phyloP scores from a whole-genome alignment of 2,329 filamentous ascomycete species.

The Aspergillus fructus region DNA sequence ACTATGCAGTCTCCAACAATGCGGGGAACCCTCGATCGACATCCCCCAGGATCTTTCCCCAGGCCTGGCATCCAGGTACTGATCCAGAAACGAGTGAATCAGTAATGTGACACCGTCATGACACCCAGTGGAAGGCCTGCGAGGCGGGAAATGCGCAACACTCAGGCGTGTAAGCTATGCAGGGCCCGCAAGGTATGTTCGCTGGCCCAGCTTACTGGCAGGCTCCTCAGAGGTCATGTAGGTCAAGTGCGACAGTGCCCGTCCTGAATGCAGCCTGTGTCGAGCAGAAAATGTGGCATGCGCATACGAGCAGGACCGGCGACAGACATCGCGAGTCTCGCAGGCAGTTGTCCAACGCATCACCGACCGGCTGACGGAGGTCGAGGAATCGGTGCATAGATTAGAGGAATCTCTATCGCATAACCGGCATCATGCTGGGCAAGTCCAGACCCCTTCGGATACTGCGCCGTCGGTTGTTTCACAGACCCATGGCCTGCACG shows the following conservation, averaged over 20 bases:
- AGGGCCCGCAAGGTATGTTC: background rate
- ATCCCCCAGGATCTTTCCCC: no score
- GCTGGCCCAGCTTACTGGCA: background rate
- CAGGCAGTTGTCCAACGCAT: background rate
- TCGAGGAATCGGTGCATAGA: background rate
- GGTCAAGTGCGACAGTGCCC: background rate
- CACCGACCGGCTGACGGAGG: background rate
- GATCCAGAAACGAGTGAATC: no score
- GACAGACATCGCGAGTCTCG: background rate
- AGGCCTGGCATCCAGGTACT: no score
- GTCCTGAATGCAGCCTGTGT: background rate
- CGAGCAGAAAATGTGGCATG: background rate
- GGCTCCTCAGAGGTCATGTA: background rate
- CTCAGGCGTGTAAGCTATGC: background rate
- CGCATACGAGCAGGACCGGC: background rate
- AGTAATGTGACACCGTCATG: no score
- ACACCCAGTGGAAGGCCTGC: no score
- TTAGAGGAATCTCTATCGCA: background rate
- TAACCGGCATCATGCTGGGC: background rate
- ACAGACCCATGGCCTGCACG: background rate
- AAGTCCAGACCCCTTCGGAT: background rate
- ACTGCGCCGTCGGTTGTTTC: background rate
- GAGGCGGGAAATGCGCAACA: background rate
- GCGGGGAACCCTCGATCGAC: no score
- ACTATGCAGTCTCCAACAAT: no score